These are phyloP conservation scores for Mortierella sp. DNA, from an alignment of 371 early-diverging fungal species.

Conservation along the genomic window DNA sequence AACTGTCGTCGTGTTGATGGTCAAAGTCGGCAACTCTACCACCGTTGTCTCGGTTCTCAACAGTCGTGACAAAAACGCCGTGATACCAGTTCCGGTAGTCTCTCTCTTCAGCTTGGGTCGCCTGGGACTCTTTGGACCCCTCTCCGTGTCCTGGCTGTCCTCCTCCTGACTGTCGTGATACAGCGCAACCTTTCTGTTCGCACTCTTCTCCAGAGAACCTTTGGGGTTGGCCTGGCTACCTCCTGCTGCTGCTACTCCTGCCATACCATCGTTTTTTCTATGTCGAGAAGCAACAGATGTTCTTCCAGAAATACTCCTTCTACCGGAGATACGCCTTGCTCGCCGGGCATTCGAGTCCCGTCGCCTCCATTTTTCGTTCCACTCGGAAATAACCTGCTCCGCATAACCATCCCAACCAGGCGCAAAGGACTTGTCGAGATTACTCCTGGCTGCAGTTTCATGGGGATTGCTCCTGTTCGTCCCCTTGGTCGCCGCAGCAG, in stretches of 20 bases:
- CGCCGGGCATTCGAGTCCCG: not conserved
- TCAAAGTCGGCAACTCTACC: conserved; percentile 23
- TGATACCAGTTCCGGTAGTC: conserved; percentile 4
- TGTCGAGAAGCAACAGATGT: not conserved
- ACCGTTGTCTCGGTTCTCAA: conserved; percentile 20
- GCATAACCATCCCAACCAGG: conserved; percentile 25
- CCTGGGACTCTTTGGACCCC: not conserved
- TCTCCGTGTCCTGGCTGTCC: not conserved
- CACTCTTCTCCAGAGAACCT: not conserved
- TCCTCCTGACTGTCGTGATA: not conserved
- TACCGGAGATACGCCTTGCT: not conserved
- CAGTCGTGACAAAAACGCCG: conserved; percentile 11
- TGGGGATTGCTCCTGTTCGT: not conserved
- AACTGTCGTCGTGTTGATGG: conserved; percentile 22
- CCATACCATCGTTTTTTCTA: not conserved
- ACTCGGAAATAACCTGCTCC: conserved; percentile 24
- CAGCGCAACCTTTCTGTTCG: not conserved
- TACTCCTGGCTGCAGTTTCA: not conserved
- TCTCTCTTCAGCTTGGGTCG: conserved; percentile 20
- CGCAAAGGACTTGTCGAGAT: conserved; percentile 4
- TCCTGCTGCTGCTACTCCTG: not conserved
- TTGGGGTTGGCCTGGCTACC: not conserved
- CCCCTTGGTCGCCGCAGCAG: not conserved
- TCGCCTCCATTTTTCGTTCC: conserved; percentile 27
- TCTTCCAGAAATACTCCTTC: not conserved